Evolutionary conservation across 2,329 filamentous ascomycete species (phyloP).

Genomic region (Blumeria graminis): DNA sequence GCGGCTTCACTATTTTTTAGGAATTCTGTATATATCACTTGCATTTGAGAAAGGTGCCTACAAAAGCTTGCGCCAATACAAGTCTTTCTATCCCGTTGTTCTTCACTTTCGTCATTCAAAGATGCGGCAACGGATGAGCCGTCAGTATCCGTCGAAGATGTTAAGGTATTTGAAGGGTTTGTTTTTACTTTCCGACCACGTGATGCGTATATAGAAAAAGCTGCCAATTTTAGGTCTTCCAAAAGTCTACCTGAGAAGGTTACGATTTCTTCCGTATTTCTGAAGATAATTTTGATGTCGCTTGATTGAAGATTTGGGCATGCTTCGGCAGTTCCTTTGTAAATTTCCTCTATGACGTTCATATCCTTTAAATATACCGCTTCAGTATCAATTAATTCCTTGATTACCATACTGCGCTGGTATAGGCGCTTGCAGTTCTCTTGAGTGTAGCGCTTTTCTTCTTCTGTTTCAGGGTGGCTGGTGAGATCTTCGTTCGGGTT

Average conservation of each 20-base stretch:
- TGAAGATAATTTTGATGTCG: conserved; percentile 75
- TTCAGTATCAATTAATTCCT: conserved; percentile 84
- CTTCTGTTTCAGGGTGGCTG: conserved; percentile 4
- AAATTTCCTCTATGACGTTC: conserved; percentile 94
- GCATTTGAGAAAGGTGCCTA: conserved; percentile 33
- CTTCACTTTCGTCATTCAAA: conserved; percentile 10
- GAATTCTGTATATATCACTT: conserved; percentile 34
- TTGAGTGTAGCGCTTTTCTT: conserved; percentile 21
- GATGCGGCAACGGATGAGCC: conserved; percentile 10
- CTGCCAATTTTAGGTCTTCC: conserved; percentile 56
- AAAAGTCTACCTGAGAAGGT: conserved; percentile 64
- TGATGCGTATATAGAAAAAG: conserved; percentile 54
- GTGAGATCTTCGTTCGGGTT: conserved; percentile 2
- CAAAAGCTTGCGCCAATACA: conserved; percentile 13
- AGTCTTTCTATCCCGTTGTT: conserved; percentile 14
- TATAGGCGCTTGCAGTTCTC: conserved; percentile 48
- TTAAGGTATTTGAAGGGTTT: conserved; percentile 4
- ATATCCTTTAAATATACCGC: conserved; percentile 79
- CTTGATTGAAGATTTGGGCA: conserved; percentile 57
- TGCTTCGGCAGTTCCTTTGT: conserved; percentile 73
- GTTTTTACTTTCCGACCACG: conserved; percentile 19
- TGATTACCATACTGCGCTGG: conserved; percentile 64
- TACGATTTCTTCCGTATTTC: conserved; percentile 79
- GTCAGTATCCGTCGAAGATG: conserved; percentile 6
- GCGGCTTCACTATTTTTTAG: conserved; percentile 38